Conservation (phyloP, 805 yeast species). For the Candida boidinii region DNA sequence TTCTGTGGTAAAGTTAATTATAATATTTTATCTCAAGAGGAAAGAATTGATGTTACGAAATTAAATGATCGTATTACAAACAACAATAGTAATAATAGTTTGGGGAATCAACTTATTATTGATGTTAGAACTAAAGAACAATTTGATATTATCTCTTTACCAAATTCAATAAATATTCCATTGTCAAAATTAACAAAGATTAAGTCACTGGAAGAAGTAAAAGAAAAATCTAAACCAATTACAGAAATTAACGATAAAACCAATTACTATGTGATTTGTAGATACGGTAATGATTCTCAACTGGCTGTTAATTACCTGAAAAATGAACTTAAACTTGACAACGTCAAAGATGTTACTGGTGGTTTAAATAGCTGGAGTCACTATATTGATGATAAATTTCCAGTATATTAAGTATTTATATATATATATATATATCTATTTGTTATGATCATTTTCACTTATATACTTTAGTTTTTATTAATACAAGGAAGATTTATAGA, state of each 20-base stretch:
- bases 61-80: slow-evolving; percentile 5
- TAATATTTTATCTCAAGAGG: slow-evolving; percentile 32
- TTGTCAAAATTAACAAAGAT: slow-evolving; percentile 36
- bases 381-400: slow-evolving; percentile 50
- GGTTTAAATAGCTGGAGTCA: slow-evolving; percentile 68
- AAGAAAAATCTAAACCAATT: slow-evolving; percentile 18
- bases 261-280: slow-evolving; percentile 71
- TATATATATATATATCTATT: no score
- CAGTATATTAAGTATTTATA: slow-evolving; percentile 39
- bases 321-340: slow-evolving; percentile 36
- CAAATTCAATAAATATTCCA: slow-evolving; percentile 56
- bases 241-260: no score
- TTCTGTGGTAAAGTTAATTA: slow-evolving; percentile 66
- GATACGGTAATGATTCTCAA: slow-evolving; percentile 90
- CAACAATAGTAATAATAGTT: slow-evolving; percentile 13
- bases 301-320: slow-evolving; percentile 53
- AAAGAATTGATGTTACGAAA: slow-evolving; percentile 40
- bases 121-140: slow-evolving; percentile 85
- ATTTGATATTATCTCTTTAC: slow-evolving; percentile 55
- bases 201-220: slow-evolving; percentile 6
- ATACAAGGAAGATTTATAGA: neutral
- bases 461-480: neutral
- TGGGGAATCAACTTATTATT: slow-evolving; percentile 30
- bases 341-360: slow-evolving; percentile 65
- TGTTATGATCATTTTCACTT: neutral